Evolutionary conservation across 2,329 filamentous ascomycete species (phyloP).

Genomic region (Stachybotrys chlorohalonatus): DNA sequence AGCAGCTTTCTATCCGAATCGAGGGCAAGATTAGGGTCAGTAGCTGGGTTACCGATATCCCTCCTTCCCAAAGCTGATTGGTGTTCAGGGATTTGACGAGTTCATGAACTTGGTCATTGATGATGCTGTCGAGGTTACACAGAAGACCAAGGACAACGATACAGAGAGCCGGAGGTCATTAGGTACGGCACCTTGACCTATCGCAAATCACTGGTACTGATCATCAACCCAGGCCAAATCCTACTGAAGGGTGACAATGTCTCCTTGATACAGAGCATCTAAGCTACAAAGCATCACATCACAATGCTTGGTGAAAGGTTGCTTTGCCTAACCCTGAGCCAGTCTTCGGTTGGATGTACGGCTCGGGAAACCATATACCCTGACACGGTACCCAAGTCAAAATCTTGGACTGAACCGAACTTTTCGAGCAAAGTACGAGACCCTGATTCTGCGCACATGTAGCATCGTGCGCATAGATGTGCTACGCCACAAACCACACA

Average conservation of each 20-base stretch:
- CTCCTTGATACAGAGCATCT: slow-evolving; percentile 60
- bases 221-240: slow-evolving; percentile 59
- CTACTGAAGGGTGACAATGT: slow-evolving; percentile 85
- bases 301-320: neutral
- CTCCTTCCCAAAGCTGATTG: slow-evolving; percentile 1
- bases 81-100: slow-evolving; percentile 83
- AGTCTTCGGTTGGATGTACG: neutral
- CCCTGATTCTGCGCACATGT: neutral
- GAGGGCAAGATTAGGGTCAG: slow-evolving; percentile 91
- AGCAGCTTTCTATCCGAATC: slow-evolving; percentile 88
- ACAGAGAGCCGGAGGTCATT: slow-evolving; percentile 70
- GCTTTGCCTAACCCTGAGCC: neutral
- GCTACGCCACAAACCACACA: neutral
- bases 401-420: neutral
- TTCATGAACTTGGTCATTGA: slow-evolving; percentile 99
- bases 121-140: slow-evolving; percentile 85
- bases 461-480: neutral
- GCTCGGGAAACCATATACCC: neutral
- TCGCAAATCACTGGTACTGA: slow-evolving; percentile 11
- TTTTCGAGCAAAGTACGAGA: neutral
- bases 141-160: slow-evolving; percentile 67
- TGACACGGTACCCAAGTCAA: neutral
- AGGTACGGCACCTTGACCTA: slow-evolving; percentile 42
- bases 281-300: slow-evolving; percentile 1
- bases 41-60: slow-evolving; percentile 3